Base-by-base conservation (phyloP, 2,329 filamentous ascomycete species). In the Leptographium lundbergii region DNA sequence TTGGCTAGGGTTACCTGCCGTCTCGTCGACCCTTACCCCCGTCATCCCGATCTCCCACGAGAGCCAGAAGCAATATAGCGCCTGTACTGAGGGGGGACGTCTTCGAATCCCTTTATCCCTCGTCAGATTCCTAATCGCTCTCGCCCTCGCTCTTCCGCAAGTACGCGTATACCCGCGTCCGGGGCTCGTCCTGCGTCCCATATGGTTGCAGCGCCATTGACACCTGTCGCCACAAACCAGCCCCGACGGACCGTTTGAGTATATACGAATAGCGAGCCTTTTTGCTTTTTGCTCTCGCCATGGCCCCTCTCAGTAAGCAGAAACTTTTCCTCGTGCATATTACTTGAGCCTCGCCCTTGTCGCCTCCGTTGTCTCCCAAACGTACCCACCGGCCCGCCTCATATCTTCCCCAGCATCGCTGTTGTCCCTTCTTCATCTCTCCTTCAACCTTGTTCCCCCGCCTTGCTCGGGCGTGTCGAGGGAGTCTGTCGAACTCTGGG, bases 271-370 rank as follows among this genome's bases (percentile, higher is more conserved):
- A 54, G 7, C 24, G 13, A 25, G 9, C 48, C 25, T 51, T 6
- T 25, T 25, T 13, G 4, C 1, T 45, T n/a, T 25, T 25, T 45
- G 9, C 22, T 48, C 59, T 14, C 53, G 85, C 75, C 68, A 86
- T 86, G 61, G 51, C 63, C 25, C 61, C 63, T 48, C 59, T 65
- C 60, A 63, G 63, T 65, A 65, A 61, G 63, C 54, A 19, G 34
- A 39, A 24, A 55, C 34, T 7, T 7, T 25, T 29, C 14, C 29
- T 6, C 29, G 34, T n/a, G 39, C 39, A 19, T 42, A 22, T 45
- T 74, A 74, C 34, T 85, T 70, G 69, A 32, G 81, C 63, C 6
- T 58, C 59, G 22, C 82, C 82, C 32, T 6, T 45, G 42, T 17
- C 32, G 27, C 25, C 27, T 24, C 32, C 25, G 3, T 51, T n/a